Percentiles rank a stretch among this genome's conserved stretches.
These are phyloP conservation scores for Neofusicoccum sp. DNA, from an alignment of 2,329 filamentous ascomycete species.

Conservation along the genomic window DNA sequence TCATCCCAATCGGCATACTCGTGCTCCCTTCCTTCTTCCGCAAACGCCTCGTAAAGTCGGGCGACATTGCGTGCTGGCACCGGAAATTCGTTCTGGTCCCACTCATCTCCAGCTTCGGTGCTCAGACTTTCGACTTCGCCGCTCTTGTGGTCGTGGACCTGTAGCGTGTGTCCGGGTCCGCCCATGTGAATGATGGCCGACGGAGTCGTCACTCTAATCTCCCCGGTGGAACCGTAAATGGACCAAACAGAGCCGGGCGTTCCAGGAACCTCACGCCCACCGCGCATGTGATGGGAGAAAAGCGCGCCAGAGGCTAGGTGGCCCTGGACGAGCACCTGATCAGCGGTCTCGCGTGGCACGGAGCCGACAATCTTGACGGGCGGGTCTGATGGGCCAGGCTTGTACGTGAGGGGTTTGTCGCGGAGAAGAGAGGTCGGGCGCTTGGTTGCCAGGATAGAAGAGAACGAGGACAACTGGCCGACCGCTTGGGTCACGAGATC, in stretches of 20 bases:
- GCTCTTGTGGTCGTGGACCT: slow-evolving; percentile 55
- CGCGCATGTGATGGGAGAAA: slow-evolving; percentile 50
- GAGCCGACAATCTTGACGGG: slow-evolving; percentile 33
- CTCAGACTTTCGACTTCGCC: slow-evolving; percentile 42
- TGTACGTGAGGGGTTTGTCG: slow-evolving; percentile 31
- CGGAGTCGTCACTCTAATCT: slow-evolving; percentile 43
- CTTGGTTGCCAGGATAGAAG: slow-evolving; percentile 51
- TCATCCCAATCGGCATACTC: slow-evolving; percentile 37
- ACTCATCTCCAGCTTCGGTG: slow-evolving; percentile 43
- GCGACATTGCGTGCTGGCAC: slow-evolving; percentile 49
- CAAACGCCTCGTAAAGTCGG: slow-evolving; percentile 60
- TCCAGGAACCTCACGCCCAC: slow-evolving; percentile 53
- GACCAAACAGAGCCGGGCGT: slow-evolving; percentile 53
- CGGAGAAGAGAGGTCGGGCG: slow-evolving; percentile 38
- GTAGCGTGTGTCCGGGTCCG: slow-evolving; percentile 47
- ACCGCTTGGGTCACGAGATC: slow-evolving; percentile 51
- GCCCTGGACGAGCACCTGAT: slow-evolving; percentile 47
- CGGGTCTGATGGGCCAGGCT: slow-evolving; percentile 27
- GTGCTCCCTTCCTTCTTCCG: slow-evolving; percentile 35
- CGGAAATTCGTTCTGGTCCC: slow-evolving; percentile 43
- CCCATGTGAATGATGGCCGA: slow-evolving; percentile 30
- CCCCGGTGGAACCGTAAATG: slow-evolving; percentile 51
- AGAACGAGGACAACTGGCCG: slow-evolving; percentile 47
- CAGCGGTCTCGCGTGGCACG: slow-evolving; percentile 46
- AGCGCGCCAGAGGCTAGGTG: slow-evolving; percentile 44